Base-by-base conservation (phyloP, 2,329 filamentous ascomycete genomes). In the Clonostachys solani region DNA sequence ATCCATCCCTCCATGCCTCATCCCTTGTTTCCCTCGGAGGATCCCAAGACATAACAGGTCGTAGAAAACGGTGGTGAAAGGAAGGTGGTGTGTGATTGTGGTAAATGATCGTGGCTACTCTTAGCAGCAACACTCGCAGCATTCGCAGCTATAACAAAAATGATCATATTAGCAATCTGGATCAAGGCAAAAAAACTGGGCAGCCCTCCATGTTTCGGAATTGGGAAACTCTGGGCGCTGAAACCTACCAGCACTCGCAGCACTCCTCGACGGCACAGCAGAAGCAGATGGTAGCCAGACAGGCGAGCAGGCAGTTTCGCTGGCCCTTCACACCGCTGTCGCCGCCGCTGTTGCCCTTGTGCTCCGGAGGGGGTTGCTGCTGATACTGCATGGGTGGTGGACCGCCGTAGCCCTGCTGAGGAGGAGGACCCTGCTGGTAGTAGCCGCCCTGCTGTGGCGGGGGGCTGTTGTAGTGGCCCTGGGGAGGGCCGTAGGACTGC, bases 181-280 rank as follows among this genome's bases (percentile, higher is more conserved):
- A 13, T 12, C n/a, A 18, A n/a, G n/a, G n/a, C n/a, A n/a, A 37
- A 43, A 18, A 19, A 15, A 33, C n/a, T 6, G 16, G 16, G 23
- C 40, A 23, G 3, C 13, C 16, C 33, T 19, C 43, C 6, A 37
- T n/a, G 13, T 42, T 29, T 29, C 23, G 4, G 23, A 29, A 33
- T 36, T 29, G 19, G 33, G 34, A 19, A 35, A 43, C 17, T 33
- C 6, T 9, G 23, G 16, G 12, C 13, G 9, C 23, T 10, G 2
- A 34, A 41, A 64, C 65, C 62, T 65, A 68, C 69, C 74, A 77
- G 53, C 69, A 72, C 55, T 78, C 74, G 59, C 74, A 77, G 33
- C 65, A 67, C 53, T 76, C 74, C 47, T 77, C 74, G 40, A 68
- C 64, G 46, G 72, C 68, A 52, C 72, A 77, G 60, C 74, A 78